Evolutionary conservation across 495 filamentous ascomycete genomes (phyloP).

Genomic region (Eremomyces bilateralis): DNA sequence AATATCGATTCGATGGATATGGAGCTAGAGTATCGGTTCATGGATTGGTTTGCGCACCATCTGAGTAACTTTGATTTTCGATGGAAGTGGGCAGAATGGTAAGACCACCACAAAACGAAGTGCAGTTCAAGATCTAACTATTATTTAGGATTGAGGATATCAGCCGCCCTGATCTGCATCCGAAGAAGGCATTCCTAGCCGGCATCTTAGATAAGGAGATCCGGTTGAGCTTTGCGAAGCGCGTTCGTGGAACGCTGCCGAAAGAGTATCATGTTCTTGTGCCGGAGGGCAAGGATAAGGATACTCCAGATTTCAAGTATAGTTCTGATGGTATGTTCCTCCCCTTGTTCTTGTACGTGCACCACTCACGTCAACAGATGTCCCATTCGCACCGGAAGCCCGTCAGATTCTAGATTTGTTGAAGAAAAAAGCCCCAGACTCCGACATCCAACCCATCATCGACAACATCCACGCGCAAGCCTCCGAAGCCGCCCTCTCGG

Average conservation of each 20-base stretch:
- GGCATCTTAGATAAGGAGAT: conserved; percentile 94
- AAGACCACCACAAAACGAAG: no score
- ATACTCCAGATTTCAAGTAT: conserved; percentile 89
- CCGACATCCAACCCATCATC: conserved; percentile 58
- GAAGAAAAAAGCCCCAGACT: conserved; percentile 59
- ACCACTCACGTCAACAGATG: conserved; percentile 25
- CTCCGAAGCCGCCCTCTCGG: conserved; percentile 34
- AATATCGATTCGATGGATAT: conserved; percentile 63
- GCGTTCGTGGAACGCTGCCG: conserved; percentile 83
- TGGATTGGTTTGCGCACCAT: conserved; percentile 97
- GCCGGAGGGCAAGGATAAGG: conserved; percentile 69
- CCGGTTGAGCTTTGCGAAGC: conserved; percentile 82
- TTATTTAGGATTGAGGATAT: conserved; percentile 65
- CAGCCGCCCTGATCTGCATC: conserved; percentile 49
- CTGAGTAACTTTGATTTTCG: conserved; percentile 97
- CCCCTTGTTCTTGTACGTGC: background rate
- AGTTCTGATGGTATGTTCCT: conserved; percentile 42
- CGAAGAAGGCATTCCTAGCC: conserved; percentile 77
- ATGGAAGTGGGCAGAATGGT: conserved; percentile 99
- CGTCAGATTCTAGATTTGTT: conserved; percentile 58
- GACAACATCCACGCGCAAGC: conserved; percentile 58
- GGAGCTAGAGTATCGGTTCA: conserved; percentile 67
- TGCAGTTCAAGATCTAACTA: no score
- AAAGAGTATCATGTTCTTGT: conserved; percentile 69
- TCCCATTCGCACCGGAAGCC: conserved; percentile 62